Conservation (phyloP, 2,329 filamentous ascomycete genomes). For the Zymoseptoria tritici region DNA sequence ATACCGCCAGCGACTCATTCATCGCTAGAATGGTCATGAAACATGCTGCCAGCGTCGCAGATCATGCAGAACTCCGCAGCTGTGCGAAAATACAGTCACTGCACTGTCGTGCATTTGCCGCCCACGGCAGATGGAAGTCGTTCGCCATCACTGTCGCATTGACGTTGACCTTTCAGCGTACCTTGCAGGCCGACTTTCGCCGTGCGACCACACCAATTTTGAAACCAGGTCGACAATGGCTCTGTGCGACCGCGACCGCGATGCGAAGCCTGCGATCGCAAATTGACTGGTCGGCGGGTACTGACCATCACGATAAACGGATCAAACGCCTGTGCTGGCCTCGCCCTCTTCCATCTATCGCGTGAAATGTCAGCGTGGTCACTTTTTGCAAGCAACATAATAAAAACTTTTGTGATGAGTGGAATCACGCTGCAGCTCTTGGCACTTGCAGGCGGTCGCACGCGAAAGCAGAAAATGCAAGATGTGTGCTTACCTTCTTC, state of each 20-base stretch:
- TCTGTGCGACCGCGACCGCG: background rate
- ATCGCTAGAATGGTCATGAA: background rate
- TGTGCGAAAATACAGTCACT: background rate
- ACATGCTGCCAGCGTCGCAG: background rate
- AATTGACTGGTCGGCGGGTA: background rate
- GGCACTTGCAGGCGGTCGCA: background rate
- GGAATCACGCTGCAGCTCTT: background rate
- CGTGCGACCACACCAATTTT: background rate
- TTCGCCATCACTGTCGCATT: background rate
- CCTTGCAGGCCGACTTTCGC: background rate
- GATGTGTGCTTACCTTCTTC: slow-evolving; percentile 19
- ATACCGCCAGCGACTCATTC: background rate
- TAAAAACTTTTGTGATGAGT: background rate
- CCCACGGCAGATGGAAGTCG: background rate
- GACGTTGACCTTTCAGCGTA: background rate
- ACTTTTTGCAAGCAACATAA: background rate
- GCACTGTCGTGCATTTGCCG: background rate
- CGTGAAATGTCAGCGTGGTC: background rate
- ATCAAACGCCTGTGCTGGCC: background rate
- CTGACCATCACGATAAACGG: background rate
- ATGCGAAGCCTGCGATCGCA: background rate
- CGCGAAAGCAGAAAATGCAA: background rate
- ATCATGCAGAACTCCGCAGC: background rate
- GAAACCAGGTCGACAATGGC: background rate
- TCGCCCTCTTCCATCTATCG: background rate